phyloP scores from a whole-genome alignment of 768 basidiomycete genomes.

The Coprinopsis marcescibilis region DNA sequence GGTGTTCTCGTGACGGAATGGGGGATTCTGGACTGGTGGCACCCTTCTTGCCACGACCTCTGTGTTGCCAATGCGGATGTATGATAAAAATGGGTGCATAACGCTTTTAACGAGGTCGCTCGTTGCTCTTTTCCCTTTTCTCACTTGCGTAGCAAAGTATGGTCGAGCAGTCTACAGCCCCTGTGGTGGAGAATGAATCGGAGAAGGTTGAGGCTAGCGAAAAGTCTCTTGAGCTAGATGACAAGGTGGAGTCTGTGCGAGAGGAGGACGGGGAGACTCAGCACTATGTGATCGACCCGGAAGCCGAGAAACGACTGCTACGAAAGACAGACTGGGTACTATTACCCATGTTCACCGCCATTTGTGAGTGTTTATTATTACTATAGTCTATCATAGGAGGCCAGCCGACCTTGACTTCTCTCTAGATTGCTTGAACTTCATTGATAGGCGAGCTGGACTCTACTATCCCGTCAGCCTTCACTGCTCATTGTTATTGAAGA shows the following conservation, averaged over 20 bases:
- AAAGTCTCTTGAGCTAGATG: background rate
- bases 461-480: background rate
- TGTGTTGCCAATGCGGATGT: too few species aligned
- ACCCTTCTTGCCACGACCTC: too few species aligned
- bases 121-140: background rate
- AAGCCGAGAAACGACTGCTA: conserved; percentile 28
- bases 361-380: conserved; percentile 24
- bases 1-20: too few species aligned
- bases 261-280: background rate
- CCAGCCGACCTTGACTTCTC: background rate
- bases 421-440: conserved; percentile 34
- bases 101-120: too few species aligned
- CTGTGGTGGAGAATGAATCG: background rate
- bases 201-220: background rate
- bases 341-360: conserved; percentile 32
- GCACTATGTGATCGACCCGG: conserved; percentile 22
- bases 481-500: background rate
- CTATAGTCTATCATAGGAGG: background rate
- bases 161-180: background rate
- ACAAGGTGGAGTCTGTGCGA: background rate
- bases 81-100: too few species aligned
- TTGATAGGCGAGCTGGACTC: conserved; percentile 20
- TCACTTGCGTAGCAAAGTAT: background rate
- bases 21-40: too few species aligned
- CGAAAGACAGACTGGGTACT: conserved; percentile 30